phyloP scores from a whole-genome alignment of 2,329 filamentous ascomycete species.

The Exophiala spinifera region DNA sequence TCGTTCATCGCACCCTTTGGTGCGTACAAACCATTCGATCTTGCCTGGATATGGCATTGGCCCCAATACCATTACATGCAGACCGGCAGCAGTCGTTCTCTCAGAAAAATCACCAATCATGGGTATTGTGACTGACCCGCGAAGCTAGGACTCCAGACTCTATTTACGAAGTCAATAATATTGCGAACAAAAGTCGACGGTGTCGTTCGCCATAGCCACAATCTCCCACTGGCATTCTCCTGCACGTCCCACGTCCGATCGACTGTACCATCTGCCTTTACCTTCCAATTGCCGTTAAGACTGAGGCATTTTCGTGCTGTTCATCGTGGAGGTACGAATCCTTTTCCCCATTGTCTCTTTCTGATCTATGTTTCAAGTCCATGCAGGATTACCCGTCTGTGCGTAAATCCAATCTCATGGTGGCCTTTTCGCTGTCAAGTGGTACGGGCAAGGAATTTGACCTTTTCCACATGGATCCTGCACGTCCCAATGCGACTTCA shows the following conservation, averaged over 20 bases:
- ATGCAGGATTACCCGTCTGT: neutral
- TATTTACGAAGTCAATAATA: neutral
- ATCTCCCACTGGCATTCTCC: neutral
- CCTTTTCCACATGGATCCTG: neutral
- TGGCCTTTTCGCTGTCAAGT: neutral
- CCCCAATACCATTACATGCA: too few species aligned
- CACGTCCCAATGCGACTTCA: neutral
- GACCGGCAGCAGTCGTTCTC: neutral
- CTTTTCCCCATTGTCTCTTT: neutral
- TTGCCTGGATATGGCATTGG: too few species aligned
- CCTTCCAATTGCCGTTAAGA: neutral
- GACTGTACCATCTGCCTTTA: neutral
- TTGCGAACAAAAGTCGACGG: neutral
- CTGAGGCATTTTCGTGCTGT: neutral
- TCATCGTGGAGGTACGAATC: neutral
- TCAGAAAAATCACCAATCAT: neutral
- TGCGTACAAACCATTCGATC: too few species aligned
- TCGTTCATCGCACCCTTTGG: too few species aligned
- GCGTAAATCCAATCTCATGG: neutral
- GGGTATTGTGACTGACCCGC: neutral
- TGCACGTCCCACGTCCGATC: neutral
- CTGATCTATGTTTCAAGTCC: neutral
- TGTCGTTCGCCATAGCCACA: constrained; percentile 2
- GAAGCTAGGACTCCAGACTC: neutral
- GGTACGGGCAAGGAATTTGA: neutral